phyloP scores from a whole-genome alignment of 805 yeast genomes.

The Saturnispora zaruensis region DNA sequence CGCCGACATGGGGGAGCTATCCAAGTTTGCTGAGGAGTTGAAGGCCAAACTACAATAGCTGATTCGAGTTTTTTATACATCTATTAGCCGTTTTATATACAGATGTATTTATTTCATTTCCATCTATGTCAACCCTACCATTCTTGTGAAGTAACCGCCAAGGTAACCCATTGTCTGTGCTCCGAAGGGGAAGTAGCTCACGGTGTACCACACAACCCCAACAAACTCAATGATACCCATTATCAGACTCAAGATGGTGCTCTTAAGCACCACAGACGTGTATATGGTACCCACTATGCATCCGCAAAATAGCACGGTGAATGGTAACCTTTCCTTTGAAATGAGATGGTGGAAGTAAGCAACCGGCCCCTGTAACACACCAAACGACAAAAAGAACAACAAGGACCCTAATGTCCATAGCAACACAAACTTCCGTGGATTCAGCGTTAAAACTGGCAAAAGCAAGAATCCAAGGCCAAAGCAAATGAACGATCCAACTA shows the following conservation, averaged over 20 bases:
- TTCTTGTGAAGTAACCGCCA: conserved; percentile 28
- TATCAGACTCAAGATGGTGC: conserved; percentile 67
- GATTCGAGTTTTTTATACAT: neutral
- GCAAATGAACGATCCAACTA: conserved; percentile 70
- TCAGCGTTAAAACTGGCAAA: conserved; percentile 81
- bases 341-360: conserved; percentile 66
- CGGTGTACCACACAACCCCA: conserved; percentile 82
- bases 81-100: neutral
- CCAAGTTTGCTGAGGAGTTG: conserved; percentile 56
- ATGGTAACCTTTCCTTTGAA: conserved; percentile 68
- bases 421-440: conserved; percentile 86
- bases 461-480: conserved; percentile 74
- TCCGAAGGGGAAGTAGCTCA: conserved; percentile 95
- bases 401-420: conserved; percentile 89
- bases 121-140: conserved; percentile 32
- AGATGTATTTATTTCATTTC: neutral
- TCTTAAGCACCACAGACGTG: conserved; percentile 61
- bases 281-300: conserved; percentile 72
- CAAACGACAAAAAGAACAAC: conserved; percentile 81
- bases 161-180: conserved; percentile 55
- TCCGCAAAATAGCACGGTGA: conserved; percentile 73
- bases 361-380: conserved; percentile 87
- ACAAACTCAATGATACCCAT: conserved; percentile 70
- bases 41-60: conserved; percentile 29
- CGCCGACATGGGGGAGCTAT: conserved; percentile 67